These are phyloP conservation scores for Wickerhamiella siamensis DNA, from an alignment of 805 yeast genomes.

Conservation along the genomic window DNA sequence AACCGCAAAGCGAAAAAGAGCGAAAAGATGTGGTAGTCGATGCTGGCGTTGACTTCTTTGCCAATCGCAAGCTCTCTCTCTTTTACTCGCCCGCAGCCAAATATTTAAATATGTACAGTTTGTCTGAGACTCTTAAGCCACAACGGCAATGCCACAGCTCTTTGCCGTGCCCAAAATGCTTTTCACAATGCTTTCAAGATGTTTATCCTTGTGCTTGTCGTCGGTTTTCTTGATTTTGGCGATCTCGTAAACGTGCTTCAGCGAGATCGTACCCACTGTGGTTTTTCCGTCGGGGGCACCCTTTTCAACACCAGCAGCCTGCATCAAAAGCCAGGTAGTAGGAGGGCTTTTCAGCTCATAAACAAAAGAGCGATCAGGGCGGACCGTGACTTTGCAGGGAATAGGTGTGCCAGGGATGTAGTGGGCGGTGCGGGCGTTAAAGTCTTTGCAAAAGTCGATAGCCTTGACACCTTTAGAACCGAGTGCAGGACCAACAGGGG, in stretches of 20 bases:
- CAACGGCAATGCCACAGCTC: slow-evolving; percentile 74
- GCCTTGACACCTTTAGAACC: slow-evolving; percentile 99
- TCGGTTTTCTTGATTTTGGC: slow-evolving; percentile 87
- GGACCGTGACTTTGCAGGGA: slow-evolving; percentile 71
- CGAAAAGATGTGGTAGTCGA: slow-evolving; percentile 27
- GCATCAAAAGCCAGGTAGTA: slow-evolving; percentile 69
- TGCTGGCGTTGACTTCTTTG: neutral
- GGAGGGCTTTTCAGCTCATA: slow-evolving; percentile 87
- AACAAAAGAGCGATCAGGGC: slow-evolving; percentile 81
- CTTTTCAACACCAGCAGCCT: slow-evolving; percentile 66
- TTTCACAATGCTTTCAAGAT: slow-evolving; percentile 64
- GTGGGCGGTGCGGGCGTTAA: slow-evolving; percentile 90
- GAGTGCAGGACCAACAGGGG: slow-evolving; percentile 97
- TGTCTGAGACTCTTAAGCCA: slow-evolving; percentile 31
- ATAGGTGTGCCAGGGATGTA: slow-evolving; percentile 77
- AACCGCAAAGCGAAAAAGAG: slow-evolving; percentile 38
- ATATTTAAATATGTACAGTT: slow-evolving; percentile 2
- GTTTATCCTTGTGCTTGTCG: slow-evolving; percentile 54
- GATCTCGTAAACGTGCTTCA: slow-evolving; percentile 87
- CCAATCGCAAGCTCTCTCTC: too few relatives aligned
- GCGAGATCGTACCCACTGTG: slow-evolving; percentile 48
- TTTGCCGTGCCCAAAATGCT: slow-evolving; percentile 79
- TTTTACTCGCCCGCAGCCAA: too few relatives aligned
- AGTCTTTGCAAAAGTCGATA: slow-evolving; percentile 94
- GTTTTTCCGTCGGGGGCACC: slow-evolving; percentile 49